These are phyloP conservation scores for Cercospora canescens DNA, from an alignment of 2,329 filamentous ascomycete species.

Conservation along the genomic window DNA sequence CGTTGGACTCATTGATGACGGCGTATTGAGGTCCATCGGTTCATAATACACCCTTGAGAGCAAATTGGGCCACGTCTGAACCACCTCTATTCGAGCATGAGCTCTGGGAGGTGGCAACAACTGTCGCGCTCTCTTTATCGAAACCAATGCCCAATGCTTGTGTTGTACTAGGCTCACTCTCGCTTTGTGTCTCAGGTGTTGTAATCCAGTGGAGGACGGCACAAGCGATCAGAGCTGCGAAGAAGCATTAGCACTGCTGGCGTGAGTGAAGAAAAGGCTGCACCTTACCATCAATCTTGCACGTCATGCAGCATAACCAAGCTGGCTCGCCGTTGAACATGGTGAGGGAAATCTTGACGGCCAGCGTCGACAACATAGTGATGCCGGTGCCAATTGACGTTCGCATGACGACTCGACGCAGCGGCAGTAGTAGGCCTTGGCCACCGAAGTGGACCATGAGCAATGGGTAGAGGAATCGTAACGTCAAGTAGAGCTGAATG, in stretches of 20 bases:
- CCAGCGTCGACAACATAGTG: slow-evolving; percentile 20
- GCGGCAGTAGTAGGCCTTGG: slow-evolving; percentile 16
- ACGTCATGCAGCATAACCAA: slow-evolving; percentile 26
- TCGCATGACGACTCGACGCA: slow-evolving; percentile 18
- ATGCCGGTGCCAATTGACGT: slow-evolving; percentile 23
- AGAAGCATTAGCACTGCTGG: not conserved
- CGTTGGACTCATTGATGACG: too few species aligned
- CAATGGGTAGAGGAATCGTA: slow-evolving; percentile 23
- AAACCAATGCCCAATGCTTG: slow-evolving; percentile 20
- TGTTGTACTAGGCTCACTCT: slow-evolving; percentile 13
- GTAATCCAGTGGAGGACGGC: slow-evolving; percentile 23
- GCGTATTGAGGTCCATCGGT: not conserved
- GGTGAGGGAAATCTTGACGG: slow-evolving; percentile 24
- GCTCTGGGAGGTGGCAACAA: slow-evolving; percentile 2
- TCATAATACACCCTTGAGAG: slow-evolving; percentile 1
- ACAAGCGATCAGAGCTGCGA: slow-evolving; percentile 18
- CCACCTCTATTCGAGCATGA: not conserved
- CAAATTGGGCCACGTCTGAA: not conserved
- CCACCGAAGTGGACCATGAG: slow-evolving; percentile 23
- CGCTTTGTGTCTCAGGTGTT: slow-evolving; percentile 7
- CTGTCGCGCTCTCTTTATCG: slow-evolving; percentile 15
- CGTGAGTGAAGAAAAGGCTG: too few species aligned
- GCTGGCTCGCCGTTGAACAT: slow-evolving; percentile 26
- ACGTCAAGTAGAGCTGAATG: slow-evolving; percentile 21
- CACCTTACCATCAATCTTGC: slow-evolving; percentile 24